A percentile compares a stretch with the other conserved stretches of the same genome.
Evolutionary conservation across 2,329 filamentous ascomycete species (phyloP).

Genomic region (Exophiala oligosperma): DNA sequence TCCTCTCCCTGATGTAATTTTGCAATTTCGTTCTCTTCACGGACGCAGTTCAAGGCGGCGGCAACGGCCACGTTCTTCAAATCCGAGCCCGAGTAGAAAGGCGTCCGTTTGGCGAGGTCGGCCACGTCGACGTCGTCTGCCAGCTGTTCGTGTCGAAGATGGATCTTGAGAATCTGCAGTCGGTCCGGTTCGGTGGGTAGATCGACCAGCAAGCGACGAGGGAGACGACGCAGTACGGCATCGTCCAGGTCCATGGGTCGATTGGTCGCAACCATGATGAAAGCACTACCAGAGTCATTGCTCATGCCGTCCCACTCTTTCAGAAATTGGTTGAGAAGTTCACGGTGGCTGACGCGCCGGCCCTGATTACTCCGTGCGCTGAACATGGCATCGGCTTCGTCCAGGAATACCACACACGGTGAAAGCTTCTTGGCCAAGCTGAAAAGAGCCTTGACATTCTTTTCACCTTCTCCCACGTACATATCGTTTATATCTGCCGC

Average conservation of each 20-base stretch:
- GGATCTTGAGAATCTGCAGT: slow-evolving; percentile 49
- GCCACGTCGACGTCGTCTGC: slow-evolving; percentile 43
- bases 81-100: slow-evolving; percentile 54
- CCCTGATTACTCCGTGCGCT: slow-evolving; percentile 67
- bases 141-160: slow-evolving; percentile 49
- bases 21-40: slow-evolving; percentile 45
- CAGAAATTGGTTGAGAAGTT: slow-evolving; percentile 94
- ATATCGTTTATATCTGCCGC: slow-evolving; percentile 93
- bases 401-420: slow-evolving; percentile 93
- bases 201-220: slow-evolving; percentile 50
- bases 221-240: slow-evolving; percentile 52
- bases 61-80: slow-evolving; percentile 53
- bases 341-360: slow-evolving; percentile 72
- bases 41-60: slow-evolving; percentile 51
- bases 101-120: slow-evolving; percentile 46
- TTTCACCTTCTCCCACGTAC: slow-evolving; percentile 94
- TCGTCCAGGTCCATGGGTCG: slow-evolving; percentile 88
- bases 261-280: slow-evolving; percentile 98
- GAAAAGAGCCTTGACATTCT: slow-evolving; percentile 92
- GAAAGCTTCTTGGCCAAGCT: slow-evolving; percentile 85
- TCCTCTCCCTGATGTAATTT: slow-evolving; percentile 24
- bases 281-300: slow-evolving; percentile 65
- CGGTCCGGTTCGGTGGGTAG: slow-evolving; percentile 49
- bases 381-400: slow-evolving; percentile 92
- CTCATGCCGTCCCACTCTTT: slow-evolving; percentile 96